Evolutionary conservation across 169 alveolate genomes (phyloP), one percentile per base, ranked within the genome.

Genomic region (Cryptosporidium tyzzeri): DNA sequence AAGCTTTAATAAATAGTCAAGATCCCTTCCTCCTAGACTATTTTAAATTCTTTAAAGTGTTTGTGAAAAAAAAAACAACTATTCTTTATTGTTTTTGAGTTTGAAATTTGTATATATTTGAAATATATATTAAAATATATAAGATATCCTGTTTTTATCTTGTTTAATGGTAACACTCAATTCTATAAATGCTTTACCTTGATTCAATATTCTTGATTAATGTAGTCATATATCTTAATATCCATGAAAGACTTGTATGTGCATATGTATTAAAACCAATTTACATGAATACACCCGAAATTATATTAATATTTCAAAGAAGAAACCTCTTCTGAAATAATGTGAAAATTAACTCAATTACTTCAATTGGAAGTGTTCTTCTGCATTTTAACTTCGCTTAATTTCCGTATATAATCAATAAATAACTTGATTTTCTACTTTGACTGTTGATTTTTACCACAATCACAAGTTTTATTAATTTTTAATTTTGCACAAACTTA

Each of bases 331-430:
- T 39, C 23, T 3, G 23, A 31, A 21, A 41, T 6, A 69, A 69
- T 69, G 9, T 21, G 37, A 16, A 44, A 69, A 69, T 37, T 6
- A 55, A 55, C 62, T 62, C 41, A 35, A 31, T 31, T 65, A 33
- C 6, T 39, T 71, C 85, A 71, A 50, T 71, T 23, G 0, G 26
- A 48, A 50, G 14, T 71, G 10, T 35, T 71, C 33, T 31, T 71
- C 85, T 71, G 85, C 85, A 71, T 71, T 51, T 71, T 71, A 71
- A 21, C 67, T 44, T 71, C n/a, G 14, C 29, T 23, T 6, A 55
- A 26, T 8, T 55, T 55, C 8, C 29, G 55, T 69, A 69, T n/a
- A 35, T 65, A 65, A 65, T 65, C 35, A 55, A 55, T 55, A 23
- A 16, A 16, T 26, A 55, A 55, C 67, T 26, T 55, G 35, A 55